Conservation (phyloP, 1,284 basidiomycete genomes). For the Puccinia triticina region DNA sequence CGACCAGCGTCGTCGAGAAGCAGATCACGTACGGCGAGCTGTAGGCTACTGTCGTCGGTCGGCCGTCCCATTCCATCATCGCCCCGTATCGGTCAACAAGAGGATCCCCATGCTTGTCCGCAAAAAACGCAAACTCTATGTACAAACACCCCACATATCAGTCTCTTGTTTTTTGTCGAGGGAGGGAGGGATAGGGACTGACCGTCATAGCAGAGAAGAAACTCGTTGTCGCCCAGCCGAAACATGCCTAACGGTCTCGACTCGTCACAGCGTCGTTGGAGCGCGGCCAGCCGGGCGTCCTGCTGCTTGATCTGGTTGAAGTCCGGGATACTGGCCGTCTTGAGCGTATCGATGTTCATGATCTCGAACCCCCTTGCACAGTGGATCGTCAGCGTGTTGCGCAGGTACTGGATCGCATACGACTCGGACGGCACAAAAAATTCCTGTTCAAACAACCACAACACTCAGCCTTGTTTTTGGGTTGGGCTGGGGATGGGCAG, state of each 20-base stretch:
- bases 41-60: slow-evolving; percentile 81
- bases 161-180: not conserved
- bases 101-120: slow-evolving; percentile 78
- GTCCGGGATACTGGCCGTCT: slow-evolving; percentile 64
- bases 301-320: slow-evolving; percentile 65
- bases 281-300: slow-evolving; percentile 71
- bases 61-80: slow-evolving; percentile 93
- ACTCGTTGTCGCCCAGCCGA: slow-evolving; percentile 74
- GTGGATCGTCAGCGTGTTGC: slow-evolving; percentile 88
- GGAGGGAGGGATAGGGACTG: not conserved
- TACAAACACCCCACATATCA: not conserved
- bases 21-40: slow-evolving; percentile 84
- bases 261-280: slow-evolving; percentile 79
- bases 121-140: slow-evolving; percentile 79
- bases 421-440: slow-evolving; percentile 54
- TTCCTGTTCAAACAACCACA: slow-evolving; percentile 1
- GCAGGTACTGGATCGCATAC: slow-evolving; percentile 64
- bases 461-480: not conserved
- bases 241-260: slow-evolving; percentile 86
- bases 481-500: no score
- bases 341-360: slow-evolving; percentile 72
- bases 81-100: slow-evolving; percentile 65
- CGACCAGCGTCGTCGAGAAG: slow-evolving; percentile 90
- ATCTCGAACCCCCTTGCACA: slow-evolving; percentile 69
- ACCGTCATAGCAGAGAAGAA: slow-evolving; percentile 85